A percentile compares a stretch with the other conserved stretches of the same genome.
Evolutionary conservation across 208 protist species (phyloP).

Genomic region (Leptomonas pyrrhocoris): DNA sequence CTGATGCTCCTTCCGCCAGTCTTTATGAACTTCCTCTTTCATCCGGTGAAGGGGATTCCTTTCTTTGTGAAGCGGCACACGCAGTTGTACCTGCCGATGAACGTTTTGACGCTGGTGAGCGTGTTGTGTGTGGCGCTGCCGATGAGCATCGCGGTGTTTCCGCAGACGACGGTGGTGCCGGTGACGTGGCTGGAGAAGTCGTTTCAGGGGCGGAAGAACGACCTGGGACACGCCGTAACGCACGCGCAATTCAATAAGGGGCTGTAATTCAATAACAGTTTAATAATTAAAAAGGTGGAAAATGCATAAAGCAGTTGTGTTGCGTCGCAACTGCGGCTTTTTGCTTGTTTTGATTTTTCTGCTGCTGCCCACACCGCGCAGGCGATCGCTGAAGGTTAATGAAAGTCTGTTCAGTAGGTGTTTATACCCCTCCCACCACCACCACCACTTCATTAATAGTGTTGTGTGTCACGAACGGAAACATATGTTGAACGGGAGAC

Average conservation of each 20-base stretch:
- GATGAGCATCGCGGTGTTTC: conserved; percentile 61
- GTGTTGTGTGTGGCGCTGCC: conserved; percentile 58
- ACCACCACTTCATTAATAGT: too few relatives aligned
- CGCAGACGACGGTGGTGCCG: conserved; percentile 50
- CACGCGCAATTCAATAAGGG: conserved; percentile 61
- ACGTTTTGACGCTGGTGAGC: conserved; percentile 48
- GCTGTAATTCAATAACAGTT: too few relatives aligned
- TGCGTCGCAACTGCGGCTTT: too few relatives aligned
- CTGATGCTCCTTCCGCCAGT: conserved; percentile 77
- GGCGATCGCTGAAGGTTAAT: too few relatives aligned
- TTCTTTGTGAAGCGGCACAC: conserved; percentile 42
- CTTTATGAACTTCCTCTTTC: conserved; percentile 60
- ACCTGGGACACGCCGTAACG: conserved; percentile 37
- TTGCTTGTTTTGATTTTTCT: too few relatives aligned
- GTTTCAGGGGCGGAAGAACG: conserved; percentile 45
- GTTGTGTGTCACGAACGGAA: too few relatives aligned
- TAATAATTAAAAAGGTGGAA: too few relatives aligned
- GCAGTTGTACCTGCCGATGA: conserved; percentile 50
- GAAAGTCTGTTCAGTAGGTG: too few relatives aligned
- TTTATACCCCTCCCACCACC: too few relatives aligned
- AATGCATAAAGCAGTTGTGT: background rate
- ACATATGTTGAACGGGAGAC: too few relatives aligned
- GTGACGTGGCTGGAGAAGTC: conserved; percentile 42
- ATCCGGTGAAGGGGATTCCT: conserved; percentile 30
- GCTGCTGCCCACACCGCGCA: too few relatives aligned